Conservation (phyloP, 331 rosid species). For the Malus hybrid region DNA sequence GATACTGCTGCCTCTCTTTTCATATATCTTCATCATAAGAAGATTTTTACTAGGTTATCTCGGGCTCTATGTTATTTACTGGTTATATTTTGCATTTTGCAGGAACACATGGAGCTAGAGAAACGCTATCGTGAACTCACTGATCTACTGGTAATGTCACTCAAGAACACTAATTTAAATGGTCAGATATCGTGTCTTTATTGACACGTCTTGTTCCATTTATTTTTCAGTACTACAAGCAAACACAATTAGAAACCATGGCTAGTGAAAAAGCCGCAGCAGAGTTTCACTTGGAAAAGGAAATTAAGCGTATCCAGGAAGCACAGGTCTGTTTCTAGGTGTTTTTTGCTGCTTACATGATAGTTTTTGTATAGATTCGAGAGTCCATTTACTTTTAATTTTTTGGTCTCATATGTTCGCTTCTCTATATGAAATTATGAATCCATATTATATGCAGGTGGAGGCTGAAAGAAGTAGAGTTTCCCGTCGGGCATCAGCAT, state of each 20-base stretch:
- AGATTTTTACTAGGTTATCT: too few relatives aligned
- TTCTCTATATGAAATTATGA: neutral
- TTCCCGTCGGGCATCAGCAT: slow-evolving; percentile 69
- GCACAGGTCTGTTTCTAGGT: slow-evolving; percentile 53
- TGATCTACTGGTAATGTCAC: slow-evolving; percentile 73
- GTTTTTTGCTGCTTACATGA: slow-evolving; percentile 17
- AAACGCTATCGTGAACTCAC: slow-evolving; percentile 96
- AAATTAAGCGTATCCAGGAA: slow-evolving; percentile 76
- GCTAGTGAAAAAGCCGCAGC: slow-evolving; percentile 94
- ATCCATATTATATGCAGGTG: slow-evolving; percentile 37
- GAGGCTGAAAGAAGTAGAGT: slow-evolving; percentile 83
- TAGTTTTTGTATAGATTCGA: neutral
- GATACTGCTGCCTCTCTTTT: too few relatives aligned
- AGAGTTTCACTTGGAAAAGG: slow-evolving; percentile 94
- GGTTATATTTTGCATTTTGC: too few relatives aligned
- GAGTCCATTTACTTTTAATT: neutral
- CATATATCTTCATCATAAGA: too few relatives aligned
- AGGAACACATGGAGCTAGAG: slow-evolving; percentile 2
- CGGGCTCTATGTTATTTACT: too few relatives aligned
- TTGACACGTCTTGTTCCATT: slow-evolving; percentile 1
- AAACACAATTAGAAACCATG: slow-evolving; percentile 95
- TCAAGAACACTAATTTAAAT: slow-evolving; percentile 12
- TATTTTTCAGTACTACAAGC: slow-evolving; percentile 81
- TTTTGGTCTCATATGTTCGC: neutral
- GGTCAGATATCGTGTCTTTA: neutral